These are phyloP conservation scores for Globisporangium okanoganense DNA, from an alignment of 352 stramenopile species.

Conservation along the genomic window DNA sequence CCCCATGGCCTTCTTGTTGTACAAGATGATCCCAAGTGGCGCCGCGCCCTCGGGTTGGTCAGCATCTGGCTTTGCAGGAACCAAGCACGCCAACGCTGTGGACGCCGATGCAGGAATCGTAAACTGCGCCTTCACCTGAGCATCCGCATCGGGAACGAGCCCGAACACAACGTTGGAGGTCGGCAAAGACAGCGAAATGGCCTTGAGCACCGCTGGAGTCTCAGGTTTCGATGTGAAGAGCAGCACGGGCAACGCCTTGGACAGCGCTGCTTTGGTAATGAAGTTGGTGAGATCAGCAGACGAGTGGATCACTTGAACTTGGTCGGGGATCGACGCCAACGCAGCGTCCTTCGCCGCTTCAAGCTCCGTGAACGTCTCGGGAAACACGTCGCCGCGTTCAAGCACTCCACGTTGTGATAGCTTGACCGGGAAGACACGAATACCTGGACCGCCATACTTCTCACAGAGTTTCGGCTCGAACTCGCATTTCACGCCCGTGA, in stretches of 20 bases:
- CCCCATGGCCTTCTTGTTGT: conserved; percentile 68
- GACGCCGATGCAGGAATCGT: conserved; percentile 30
- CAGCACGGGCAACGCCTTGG: conserved; percentile 48
- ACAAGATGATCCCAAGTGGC: conserved; percentile 59
- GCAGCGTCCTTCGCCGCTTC: conserved; percentile 42
- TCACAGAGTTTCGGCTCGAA: conserved; percentile 46
- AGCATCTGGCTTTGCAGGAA: conserved; percentile 30
- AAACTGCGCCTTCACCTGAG: conserved; percentile 65
- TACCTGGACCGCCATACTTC: conserved; percentile 38
- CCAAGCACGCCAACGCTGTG: conserved; percentile 40
- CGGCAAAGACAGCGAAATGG: conserved; percentile 55
- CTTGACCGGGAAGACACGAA: conserved; percentile 50
- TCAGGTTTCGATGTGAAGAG: conserved; percentile 56
- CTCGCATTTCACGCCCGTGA: conserved; percentile 51
- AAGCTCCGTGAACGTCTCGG: conserved; percentile 38
- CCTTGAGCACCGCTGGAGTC: conserved; percentile 53
- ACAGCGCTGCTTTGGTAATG: conserved; percentile 30
- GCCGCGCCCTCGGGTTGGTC: conserved; percentile 21
- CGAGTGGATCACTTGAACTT: conserved; percentile 38
- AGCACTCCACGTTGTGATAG: conserved; percentile 24
- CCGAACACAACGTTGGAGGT: conserved; percentile 48
- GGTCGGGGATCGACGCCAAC: conserved; percentile 47
- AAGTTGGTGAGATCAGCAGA: conserved; percentile 56
- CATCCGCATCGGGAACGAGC: conserved; percentile 47
- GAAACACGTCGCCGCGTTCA: conserved; percentile 33